phyloP scores from a whole-genome alignment of 768 basidiomycete genomes.

The Clitopilus hobsonii region DNA sequence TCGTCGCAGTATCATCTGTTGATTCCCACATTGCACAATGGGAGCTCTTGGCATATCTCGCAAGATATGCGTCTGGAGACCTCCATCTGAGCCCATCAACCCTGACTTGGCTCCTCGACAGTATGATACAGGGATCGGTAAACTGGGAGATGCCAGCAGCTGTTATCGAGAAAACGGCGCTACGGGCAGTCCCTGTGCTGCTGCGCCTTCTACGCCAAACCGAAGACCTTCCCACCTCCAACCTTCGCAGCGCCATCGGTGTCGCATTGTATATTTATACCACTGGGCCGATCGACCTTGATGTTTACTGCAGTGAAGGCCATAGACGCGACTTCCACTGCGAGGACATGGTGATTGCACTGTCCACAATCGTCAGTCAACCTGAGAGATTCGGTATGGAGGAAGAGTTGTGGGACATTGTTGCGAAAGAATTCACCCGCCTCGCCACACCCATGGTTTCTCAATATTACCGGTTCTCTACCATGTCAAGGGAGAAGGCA shows the following conservation, averaged over 20 bases:
- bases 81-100: conserved; percentile 24
- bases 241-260: conserved; percentile 24
- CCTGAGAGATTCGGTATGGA: conserved; percentile 26
- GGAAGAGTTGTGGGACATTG: conserved; percentile 25
- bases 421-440: conserved; percentile 25
- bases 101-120: conserved; percentile 33
- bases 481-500: conserved; percentile 19
- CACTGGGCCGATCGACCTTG: conserved; percentile 18
- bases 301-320: conserved; percentile 22
- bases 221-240: conserved; percentile 21
- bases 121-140: conserved; percentile 29
- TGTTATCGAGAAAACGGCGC: conserved; percentile 28
- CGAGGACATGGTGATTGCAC: conserved; percentile 25
- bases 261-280: conserved; percentile 27
- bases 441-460: conserved; percentile 26
- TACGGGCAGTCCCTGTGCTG: conserved; percentile 28
- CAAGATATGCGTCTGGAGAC: conserved; percentile 24
- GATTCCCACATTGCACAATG: conserved; percentile 30
- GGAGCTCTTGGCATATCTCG: conserved; percentile 28
- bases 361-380: conserved; percentile 25
- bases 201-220: conserved; percentile 26
- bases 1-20: conserved; percentile 28
- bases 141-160: conserved; percentile 33
- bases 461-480: conserved; percentile 23
- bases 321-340: conserved; percentile 23